phyloP scores from a whole-genome alignment of 2,329 filamentous ascomycete genomes.

The Sclerotinia trifoliorum region DNA sequence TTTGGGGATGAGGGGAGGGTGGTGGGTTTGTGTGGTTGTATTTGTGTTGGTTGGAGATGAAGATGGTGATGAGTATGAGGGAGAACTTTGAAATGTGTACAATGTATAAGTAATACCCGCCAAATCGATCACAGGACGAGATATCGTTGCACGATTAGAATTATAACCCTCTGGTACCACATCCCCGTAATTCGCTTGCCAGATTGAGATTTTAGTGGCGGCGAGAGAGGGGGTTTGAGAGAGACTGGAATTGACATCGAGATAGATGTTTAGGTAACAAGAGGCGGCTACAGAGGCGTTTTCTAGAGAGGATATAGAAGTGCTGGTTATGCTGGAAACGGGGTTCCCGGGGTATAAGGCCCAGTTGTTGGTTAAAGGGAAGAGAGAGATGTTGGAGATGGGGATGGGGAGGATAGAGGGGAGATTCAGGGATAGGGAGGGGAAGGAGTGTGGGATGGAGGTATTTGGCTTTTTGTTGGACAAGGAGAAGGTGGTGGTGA shows the following conservation, averaged over 20 bases:
- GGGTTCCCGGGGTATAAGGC: not conserved
- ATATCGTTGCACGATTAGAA: not conserved
- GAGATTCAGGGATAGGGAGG: conserved; percentile 1
- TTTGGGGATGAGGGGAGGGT: not conserved
- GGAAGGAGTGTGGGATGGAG: not conserved
- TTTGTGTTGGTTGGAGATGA: no score
- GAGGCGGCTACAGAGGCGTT: conserved; percentile 1
- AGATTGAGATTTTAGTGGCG: not conserved
- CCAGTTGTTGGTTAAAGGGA: not conserved
- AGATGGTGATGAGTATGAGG: not conserved
- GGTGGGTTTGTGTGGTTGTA: no score
- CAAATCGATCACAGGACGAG: not conserved
- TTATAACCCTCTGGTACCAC: not conserved
- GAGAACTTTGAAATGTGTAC: not conserved
- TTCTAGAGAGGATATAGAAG: not conserved
- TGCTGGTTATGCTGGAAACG: not conserved
- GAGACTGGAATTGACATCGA: not conserved
- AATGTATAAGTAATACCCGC: not conserved
- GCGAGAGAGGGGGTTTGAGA: not conserved
- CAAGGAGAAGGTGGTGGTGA: conserved; percentile 1
- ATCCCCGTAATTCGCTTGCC: conserved; percentile 5
- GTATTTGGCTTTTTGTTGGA: not conserved
- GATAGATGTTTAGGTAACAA: conserved; percentile 10
- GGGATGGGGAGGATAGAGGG: not conserved
- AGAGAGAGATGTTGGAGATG: not conserved